Evolutionary conservation across 768 basidiomycete genomes (phyloP).

Genomic region (Tricholomella constricta): DNA sequence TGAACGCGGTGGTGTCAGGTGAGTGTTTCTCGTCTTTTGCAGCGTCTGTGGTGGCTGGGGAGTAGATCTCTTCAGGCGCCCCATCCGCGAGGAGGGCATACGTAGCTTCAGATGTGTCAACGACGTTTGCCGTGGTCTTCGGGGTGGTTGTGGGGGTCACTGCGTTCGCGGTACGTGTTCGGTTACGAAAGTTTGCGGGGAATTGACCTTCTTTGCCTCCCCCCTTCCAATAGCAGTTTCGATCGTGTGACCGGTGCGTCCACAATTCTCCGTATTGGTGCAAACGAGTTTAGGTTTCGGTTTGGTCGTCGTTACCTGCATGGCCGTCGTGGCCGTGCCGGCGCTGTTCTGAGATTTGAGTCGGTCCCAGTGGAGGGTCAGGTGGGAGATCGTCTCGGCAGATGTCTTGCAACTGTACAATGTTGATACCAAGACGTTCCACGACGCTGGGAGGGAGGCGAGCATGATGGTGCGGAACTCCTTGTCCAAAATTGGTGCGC

Average conservation of each 20-base stretch:
- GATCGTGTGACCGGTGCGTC: constrained; percentile 1
- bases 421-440: not conserved
- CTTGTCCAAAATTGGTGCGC: not conserved
- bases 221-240: constrained; percentile 12
- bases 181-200: not conserved
- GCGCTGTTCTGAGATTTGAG: not conserved
- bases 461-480: not conserved
- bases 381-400: not conserved
- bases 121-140: not conserved
- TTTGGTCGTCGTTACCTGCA: not conserved
- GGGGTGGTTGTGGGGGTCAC: not conserved
- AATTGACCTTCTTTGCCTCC: constrained; percentile 14
- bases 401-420: not conserved
- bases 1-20: not conserved
- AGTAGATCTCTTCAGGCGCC: not conserved
- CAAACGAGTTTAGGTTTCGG: constrained; percentile 1
- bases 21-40: not conserved
- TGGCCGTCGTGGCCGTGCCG: not conserved
- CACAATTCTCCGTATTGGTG: constrained; percentile 9
- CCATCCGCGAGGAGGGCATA: not conserved
- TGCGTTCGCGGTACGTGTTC: too few relatives aligned
- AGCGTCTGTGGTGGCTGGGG: too few relatives aligned
- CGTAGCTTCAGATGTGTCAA: not conserved
- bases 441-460: not conserved
- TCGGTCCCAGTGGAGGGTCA: not conserved